phyloP scores from a whole-genome alignment of 164 flowering plant genomes.

The Platanus orientalis region DNA sequence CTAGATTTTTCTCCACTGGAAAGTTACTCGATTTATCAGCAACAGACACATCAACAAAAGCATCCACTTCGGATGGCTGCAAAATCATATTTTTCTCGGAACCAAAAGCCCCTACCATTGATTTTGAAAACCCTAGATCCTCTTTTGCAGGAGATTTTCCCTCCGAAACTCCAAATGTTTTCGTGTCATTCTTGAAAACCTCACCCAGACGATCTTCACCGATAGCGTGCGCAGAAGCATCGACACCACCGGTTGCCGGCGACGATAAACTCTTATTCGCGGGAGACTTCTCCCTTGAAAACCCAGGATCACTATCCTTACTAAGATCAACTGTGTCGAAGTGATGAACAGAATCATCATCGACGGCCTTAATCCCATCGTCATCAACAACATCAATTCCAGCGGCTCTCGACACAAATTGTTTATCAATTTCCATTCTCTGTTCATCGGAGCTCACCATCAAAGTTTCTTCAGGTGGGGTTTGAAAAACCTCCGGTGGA shows the following conservation, averaged over 20 bases:
- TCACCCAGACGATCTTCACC: background rate
- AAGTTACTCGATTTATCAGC: background rate
- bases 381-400: background rate
- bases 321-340: conserved; percentile 16
- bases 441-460: conserved; percentile 8
- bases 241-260: background rate
- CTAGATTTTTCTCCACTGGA: too few relatives aligned
- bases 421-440: background rate
- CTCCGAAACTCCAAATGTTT: background rate
- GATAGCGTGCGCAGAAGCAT: background rate
- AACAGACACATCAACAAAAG: background rate
- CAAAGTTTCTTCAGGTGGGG: conserved; percentile 19
- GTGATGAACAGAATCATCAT: conserved; percentile 1
- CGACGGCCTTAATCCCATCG: background rate
- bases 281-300: conserved; percentile 8
- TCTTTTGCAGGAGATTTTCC: background rate
- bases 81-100: background rate
- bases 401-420: background rate
- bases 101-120: background rate
- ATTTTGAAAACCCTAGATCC: conserved; percentile 10
- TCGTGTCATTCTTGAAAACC: background rate
- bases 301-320: conserved; percentile 18
- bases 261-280: background rate
- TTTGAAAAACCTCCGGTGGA: conserved; percentile 11
- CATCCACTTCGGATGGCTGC: background rate